These are phyloP conservation scores for Monilinia polystroma DNA, from an alignment of 2,329 filamentous ascomycete genomes.

Conservation along the genomic window DNA sequence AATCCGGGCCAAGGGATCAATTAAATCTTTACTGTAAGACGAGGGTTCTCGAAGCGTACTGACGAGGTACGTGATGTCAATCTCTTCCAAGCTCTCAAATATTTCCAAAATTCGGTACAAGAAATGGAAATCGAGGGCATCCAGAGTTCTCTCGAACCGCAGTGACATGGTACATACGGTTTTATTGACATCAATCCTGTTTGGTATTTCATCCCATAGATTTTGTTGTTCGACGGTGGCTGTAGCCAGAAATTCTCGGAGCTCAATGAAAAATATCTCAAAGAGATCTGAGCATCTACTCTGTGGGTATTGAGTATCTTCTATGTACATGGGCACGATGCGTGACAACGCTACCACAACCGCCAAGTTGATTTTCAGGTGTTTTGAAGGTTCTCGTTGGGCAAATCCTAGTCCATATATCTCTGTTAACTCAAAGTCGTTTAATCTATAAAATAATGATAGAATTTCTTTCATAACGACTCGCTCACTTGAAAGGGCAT, in stretches of 20 bases:
- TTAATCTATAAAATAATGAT: neutral
- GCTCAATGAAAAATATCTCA: neutral
- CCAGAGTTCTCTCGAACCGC: neutral
- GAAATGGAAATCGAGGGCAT: neutral
- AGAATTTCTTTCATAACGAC: neutral
- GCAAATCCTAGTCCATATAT: neutral
- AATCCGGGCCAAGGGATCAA: neutral
- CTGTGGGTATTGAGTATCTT: neutral
- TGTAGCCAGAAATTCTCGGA: neutral
- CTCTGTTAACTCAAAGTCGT: neutral
- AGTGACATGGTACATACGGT: neutral
- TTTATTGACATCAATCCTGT: neutral
- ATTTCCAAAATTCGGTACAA: neutral
- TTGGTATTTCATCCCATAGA: neutral
- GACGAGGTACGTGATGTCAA: neutral
- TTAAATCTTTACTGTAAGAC: neutral
- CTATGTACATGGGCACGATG: neutral
- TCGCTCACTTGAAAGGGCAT: neutral
- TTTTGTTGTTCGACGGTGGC: neutral
- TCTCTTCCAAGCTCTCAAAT: neutral
- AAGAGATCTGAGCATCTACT: neutral
- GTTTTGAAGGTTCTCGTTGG: neutral
- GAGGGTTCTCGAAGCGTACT: neutral
- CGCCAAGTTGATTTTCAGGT: neutral
- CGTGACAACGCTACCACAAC: neutral